phyloP scores from a whole-genome alignment of 2,329 filamentous ascomycete species.

The Dactylonectria estremocensis region DNA sequence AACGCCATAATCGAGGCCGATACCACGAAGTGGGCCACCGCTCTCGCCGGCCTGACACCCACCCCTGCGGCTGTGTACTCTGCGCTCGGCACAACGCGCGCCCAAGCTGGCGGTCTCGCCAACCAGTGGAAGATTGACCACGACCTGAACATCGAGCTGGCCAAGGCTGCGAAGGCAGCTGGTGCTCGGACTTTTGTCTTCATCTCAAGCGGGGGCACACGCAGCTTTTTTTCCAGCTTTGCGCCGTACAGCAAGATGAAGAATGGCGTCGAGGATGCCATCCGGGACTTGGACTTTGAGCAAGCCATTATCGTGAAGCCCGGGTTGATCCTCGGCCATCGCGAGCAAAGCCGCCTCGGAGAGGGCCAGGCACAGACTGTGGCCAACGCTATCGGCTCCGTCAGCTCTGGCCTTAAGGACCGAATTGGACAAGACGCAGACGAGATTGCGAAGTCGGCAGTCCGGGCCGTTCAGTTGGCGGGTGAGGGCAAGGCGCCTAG shows the following conservation, averaged over 20 bases:
- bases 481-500: constrained; percentile 71
- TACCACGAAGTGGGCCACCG: constrained; percentile 76
- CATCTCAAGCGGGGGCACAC: constrained; percentile 72
- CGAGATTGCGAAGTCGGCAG: constrained; percentile 78
- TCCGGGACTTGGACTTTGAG: constrained; percentile 82
- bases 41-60: constrained; percentile 70
- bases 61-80: constrained; percentile 79
- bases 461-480: constrained; percentile 72
- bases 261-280: constrained; percentile 85
- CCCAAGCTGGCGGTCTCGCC: constrained; percentile 80
- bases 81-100: constrained; percentile 84
- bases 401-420: constrained; percentile 73
- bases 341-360: constrained; percentile 72
- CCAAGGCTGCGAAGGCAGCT: constrained; percentile 79
- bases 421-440: constrained; percentile 80
- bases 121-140: constrained; percentile 91
- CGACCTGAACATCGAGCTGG: constrained; percentile 86
- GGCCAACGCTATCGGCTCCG: constrained; percentile 67
- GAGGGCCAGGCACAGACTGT: constrained; percentile 72
- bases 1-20: constrained; percentile 75
- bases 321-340: constrained; percentile 80
- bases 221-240: constrained; percentile 57
- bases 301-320: constrained; percentile 82
- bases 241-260: constrained; percentile 81
- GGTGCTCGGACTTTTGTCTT: constrained; percentile 85